Base-by-base conservation (phyloP, 768 basidiomycete genomes). In the Lactarius sp. region DNA sequence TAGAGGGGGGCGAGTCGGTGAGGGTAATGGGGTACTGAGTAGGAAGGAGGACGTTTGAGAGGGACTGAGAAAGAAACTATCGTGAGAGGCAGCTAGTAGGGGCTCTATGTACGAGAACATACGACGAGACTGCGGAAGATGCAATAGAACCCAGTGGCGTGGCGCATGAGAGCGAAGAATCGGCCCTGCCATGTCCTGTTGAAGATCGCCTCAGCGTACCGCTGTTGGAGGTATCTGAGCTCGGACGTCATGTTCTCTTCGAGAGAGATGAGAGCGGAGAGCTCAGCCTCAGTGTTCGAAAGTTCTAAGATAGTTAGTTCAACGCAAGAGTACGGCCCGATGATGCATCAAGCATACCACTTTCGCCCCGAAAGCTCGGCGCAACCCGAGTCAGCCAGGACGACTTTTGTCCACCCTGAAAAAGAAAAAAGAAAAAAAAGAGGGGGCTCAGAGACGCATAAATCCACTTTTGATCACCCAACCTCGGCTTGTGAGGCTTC, bases 311-410 rank as follows among this genome's bases (percentile, higher is more conserved):
- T 37, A 42, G 16, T n/a, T 37, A 42, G n/a, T n/a, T 54, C 51
- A 27, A 49, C 52, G 1, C 54, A 27, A 60, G 42, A 22, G 50
- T 14, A 56, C 36, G 36, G 22, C 27, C 20, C n/a, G 8, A 37
- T 3, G 5, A 34, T 56, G 37, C 41, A 6, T 18, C 10, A 37
- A n/a, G 59, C 66, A 6, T 61, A 65, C 65, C 75, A 59, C 79
- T 77, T 52, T 77, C 76, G 14, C 82, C 80, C 3, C 81, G 77
- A 67, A 85, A 77, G n/a, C 73, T 79, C 4, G 82, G 73, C 6
- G 80, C 75, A 12, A 85, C 76, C 9, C 80, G 78, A 4, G 79
- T 79, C 5, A 83, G 66, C 84, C 85, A 85, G 36, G 68, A 59
- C 13, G 52, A 65, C 7, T 66, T 57, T 12, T 70, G 65, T 8